These are phyloP conservation scores for Crithidia brevicula DNA, from an alignment of 208 protist species.

Conservation along the genomic window DNA sequence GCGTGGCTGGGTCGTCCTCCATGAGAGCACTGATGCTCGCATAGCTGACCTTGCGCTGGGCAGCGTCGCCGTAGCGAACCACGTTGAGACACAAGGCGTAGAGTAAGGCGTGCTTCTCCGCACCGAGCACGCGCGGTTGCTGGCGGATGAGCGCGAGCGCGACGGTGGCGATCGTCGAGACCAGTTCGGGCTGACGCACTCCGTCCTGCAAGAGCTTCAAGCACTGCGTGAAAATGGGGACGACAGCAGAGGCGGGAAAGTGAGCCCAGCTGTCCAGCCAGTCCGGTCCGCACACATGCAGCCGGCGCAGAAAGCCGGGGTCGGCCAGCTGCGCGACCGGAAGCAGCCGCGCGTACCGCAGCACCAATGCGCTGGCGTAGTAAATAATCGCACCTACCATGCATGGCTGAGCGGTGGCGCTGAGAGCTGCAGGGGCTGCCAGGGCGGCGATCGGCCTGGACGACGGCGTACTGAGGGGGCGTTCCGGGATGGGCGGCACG, in stretches of 20 bases:
- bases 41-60: slow-evolving; percentile 66
- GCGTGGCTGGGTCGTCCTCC: slow-evolving; percentile 45
- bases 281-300: slow-evolving; percentile 64
- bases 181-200: slow-evolving; percentile 39
- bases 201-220: slow-evolving; percentile 54
- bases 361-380: slow-evolving; percentile 75
- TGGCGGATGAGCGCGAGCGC: slow-evolving; percentile 61
- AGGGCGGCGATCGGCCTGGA: background rate
- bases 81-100: slow-evolving; percentile 72
- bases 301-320: slow-evolving; percentile 37
- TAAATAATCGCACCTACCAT: slow-evolving; percentile 66
- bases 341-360: slow-evolving; percentile 55
- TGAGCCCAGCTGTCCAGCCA: slow-evolving; percentile 61
- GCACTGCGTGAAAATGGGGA: slow-evolving; percentile 43
- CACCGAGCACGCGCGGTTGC: slow-evolving; percentile 30
- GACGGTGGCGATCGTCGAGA: slow-evolving; percentile 57
- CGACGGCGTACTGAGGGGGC: slow-evolving; percentile 18
- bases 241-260: slow-evolving; percentile 36
- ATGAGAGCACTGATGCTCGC: slow-evolving; percentile 57
- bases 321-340: slow-evolving; percentile 41
- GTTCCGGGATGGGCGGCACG: slow-evolving; percentile 37
- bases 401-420: slow-evolving; percentile 24
- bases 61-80: slow-evolving; percentile 25
- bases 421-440: background rate
- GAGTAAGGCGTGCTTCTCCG: slow-evolving; percentile 64